phyloP scores from a whole-genome alignment of 805 yeast species.

The Yamadazyma tumulicola region DNA sequence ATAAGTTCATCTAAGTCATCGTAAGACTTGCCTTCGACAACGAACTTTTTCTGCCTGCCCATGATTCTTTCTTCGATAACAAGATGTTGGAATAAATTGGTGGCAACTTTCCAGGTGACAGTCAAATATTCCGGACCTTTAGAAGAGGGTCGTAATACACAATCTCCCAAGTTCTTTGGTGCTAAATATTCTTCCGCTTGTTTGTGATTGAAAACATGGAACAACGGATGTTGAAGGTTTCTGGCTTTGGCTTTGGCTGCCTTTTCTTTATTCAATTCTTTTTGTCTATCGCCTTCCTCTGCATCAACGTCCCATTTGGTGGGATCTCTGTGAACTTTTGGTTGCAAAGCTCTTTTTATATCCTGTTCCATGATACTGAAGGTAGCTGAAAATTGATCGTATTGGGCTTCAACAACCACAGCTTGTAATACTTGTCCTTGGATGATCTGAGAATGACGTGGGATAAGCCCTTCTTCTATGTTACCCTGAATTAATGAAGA shows the following conservation, averaged over 20 bases:
- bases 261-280: slow-evolving; percentile 58
- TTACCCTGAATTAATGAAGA: slow-evolving; percentile 41
- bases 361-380: slow-evolving; percentile 69
- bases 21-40: slow-evolving; percentile 70
- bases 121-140: slow-evolving; percentile 85
- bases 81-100: slow-evolving; percentile 85
- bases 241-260: slow-evolving; percentile 68
- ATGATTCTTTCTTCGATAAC: slow-evolving; percentile 76
- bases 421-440: slow-evolving; percentile 86
- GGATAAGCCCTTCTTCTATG: slow-evolving; percentile 44
- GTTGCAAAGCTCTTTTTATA: slow-evolving; percentile 50
- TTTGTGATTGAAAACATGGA: slow-evolving; percentile 72
- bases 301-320: slow-evolving; percentile 78
- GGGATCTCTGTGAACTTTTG: slow-evolving; percentile 49
- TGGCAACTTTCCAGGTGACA: slow-evolving; percentile 94
- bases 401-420: slow-evolving; percentile 65
- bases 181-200: slow-evolving; percentile 95
- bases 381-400: slow-evolving; percentile 69
- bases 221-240: slow-evolving; percentile 87
- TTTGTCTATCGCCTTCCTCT: slow-evolving; percentile 61
- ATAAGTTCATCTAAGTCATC: slow-evolving; percentile 92
- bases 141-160: slow-evolving; percentile 92
- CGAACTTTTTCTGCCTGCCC: slow-evolving; percentile 53
- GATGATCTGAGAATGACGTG: slow-evolving; percentile 40
- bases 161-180: slow-evolving; percentile 83